Conservation (phyloP, 176 grass and related monocot species). For the Pontederia crassipes region DNA sequence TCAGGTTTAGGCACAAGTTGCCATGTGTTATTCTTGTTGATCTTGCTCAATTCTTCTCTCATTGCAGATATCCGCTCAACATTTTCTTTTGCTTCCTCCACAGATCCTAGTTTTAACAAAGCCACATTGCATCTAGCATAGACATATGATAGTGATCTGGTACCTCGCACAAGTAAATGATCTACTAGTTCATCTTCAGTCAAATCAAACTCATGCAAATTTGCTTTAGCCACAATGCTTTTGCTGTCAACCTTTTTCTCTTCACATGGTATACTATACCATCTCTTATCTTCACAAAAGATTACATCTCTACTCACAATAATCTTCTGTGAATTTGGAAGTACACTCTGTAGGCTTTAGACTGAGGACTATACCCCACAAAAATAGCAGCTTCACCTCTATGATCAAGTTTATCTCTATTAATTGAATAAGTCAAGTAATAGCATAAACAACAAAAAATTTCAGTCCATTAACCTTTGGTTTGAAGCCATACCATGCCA, state of each 20-base stretch:
- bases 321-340: neutral
- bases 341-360: conserved; percentile 13
- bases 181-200: too few relatives aligned
- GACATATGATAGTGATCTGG: too few relatives aligned
- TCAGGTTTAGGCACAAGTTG: neutral
- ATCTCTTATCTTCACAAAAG: conserved; percentile 10
- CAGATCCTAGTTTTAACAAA: too few relatives aligned
- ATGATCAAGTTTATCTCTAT: neutral
- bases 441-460: neutral
- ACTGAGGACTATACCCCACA: conserved; percentile 7
- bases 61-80: neutral
- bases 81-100: conserved; percentile 1
- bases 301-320: conserved; percentile 11
- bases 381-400: neutral
- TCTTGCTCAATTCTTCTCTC: neutral
- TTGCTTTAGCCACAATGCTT: neutral
- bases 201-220: neutral
- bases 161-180: too few relatives aligned
- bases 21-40: conserved; percentile 6
- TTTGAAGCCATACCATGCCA: conserved; percentile 9
- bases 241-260: neutral
- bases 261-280: neutral
- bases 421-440: neutral
- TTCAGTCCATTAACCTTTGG: neutral
- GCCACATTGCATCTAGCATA: too few relatives aligned